Conservation (phyloP, 768 basidiomycete species). For the Peribolospora kevripleyi region DNA sequence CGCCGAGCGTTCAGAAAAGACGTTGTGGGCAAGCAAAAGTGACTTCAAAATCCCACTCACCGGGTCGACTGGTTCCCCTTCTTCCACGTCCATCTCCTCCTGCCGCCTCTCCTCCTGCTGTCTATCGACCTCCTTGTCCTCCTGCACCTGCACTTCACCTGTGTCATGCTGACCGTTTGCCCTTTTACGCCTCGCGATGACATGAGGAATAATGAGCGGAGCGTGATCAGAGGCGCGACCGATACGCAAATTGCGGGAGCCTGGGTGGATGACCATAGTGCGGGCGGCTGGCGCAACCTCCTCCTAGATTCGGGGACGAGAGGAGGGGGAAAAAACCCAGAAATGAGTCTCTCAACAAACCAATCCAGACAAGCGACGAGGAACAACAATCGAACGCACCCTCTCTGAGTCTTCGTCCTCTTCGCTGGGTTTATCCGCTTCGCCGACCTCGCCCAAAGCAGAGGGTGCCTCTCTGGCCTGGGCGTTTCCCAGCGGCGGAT, state of each 20-base stretch:
- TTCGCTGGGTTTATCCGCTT: no score
- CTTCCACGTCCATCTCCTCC: slow-evolving; percentile 2
- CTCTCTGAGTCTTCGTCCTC: no score
- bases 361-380: no score
- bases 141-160: slow-evolving; percentile 5
- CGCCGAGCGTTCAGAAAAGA: neutral
- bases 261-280: slow-evolving; percentile 14
- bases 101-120: slow-evolving; percentile 5
- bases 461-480: no score
- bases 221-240: slow-evolving; percentile 11
- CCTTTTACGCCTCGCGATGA: slow-evolving; percentile 7
- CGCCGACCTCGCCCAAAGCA: no score
- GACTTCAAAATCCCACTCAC: neutral
- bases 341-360: no score
- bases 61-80: slow-evolving; percentile 8
- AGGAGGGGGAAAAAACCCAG: no score
- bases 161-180: neutral
- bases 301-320: neutral
- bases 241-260: slow-evolving; percentile 14
- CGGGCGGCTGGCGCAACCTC: neutral
- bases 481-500: no score
- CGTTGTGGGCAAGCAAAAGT: neutral
- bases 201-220: slow-evolving; percentile 12
- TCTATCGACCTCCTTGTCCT: slow-evolving; percentile 1
- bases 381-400: no score